A percentile compares a stretch with the other conserved stretches of the same genome.
phyloP scores from a whole-genome alignment of 768 basidiomycete genomes.

The Ephemerocybe angulata region DNA sequence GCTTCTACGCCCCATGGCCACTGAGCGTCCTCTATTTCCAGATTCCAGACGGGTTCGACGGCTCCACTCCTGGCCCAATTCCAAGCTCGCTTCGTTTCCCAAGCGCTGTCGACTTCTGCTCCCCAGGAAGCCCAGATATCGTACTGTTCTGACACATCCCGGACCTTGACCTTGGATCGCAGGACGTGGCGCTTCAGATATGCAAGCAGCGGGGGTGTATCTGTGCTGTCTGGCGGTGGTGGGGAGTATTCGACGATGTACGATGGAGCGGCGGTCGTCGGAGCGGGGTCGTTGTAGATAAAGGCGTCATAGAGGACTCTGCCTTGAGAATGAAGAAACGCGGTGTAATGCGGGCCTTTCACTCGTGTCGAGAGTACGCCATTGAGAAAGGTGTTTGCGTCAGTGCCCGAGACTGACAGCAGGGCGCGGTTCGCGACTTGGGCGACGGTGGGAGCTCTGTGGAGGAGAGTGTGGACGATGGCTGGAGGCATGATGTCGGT shows the following conservation, averaged over 20 bases:
- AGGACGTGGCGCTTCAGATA: slow-evolving; percentile 82
- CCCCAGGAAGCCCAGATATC: slow-evolving; percentile 85
- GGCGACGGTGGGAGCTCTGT: slow-evolving; percentile 51
- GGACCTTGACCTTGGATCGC: slow-evolving; percentile 83
- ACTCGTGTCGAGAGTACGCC: slow-evolving; percentile 62
- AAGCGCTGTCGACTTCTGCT: slow-evolving; percentile 28
- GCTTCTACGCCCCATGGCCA: slow-evolving; percentile 63
- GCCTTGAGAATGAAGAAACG: slow-evolving; percentile 82
- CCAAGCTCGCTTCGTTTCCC: slow-evolving; percentile 38
- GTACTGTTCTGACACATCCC: slow-evolving; percentile 73
- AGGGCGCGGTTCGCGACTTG: slow-evolving; percentile 63
- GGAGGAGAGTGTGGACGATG: slow-evolving; percentile 41
- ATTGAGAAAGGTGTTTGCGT: slow-evolving; percentile 79
- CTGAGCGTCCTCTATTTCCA: slow-evolving; percentile 19
- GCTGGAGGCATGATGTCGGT: slow-evolving; percentile 36
- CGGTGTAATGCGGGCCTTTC: slow-evolving; percentile 59
- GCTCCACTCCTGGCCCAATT: slow-evolving; percentile 65
- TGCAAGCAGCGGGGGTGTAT: slow-evolving; percentile 58
- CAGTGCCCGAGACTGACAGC: slow-evolving; percentile 74
- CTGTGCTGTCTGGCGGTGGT: slow-evolving; percentile 42
- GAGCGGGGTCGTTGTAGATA: slow-evolving; percentile 58
- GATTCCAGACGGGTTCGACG: slow-evolving; percentile 71
- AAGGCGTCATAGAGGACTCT: slow-evolving; percentile 88
- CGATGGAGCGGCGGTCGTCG: slow-evolving; percentile 37
- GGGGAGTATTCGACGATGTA: slow-evolving; percentile 72